Percentiles rank a stretch among this genome's conserved stretches.
phyloP scores from a whole-genome alignment of 73 alveolate species.

The Paramecium sexaurelia region DNA sequence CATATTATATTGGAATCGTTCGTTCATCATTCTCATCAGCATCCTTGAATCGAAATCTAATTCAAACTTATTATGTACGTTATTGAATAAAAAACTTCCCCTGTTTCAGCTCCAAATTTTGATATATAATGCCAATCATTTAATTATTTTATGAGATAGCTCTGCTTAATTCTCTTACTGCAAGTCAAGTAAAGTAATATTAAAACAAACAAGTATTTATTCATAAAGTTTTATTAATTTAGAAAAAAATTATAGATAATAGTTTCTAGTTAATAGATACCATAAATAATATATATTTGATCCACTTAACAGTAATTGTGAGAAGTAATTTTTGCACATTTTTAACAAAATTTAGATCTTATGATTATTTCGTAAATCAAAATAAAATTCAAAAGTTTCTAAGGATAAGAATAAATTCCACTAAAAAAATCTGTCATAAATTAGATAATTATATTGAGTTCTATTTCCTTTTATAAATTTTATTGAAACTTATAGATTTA shows the following conservation, averaged over 20 bases:
- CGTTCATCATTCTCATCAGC: neutral
- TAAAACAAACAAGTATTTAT: neutral
- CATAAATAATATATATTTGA: too few relatives aligned
- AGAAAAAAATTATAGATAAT: neutral
- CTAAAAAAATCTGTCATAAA: too few relatives aligned
- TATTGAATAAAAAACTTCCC: neutral
- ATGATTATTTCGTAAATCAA: too few relatives aligned
- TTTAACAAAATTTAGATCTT: too few relatives aligned
- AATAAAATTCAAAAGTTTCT: too few relatives aligned
- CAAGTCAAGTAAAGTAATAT: neutral
- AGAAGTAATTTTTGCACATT: too few relatives aligned
- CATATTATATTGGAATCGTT: neutral
- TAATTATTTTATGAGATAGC: neutral
- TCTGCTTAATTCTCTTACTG: neutral
- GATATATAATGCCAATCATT: constrained; percentile 64
- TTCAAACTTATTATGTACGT: neutral
- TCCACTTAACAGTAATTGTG: too few relatives aligned
- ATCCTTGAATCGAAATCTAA: neutral
- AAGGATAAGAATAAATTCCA: too few relatives aligned
- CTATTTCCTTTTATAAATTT: too few relatives aligned
- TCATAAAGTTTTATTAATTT: neutral
- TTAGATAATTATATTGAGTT: too few relatives aligned
- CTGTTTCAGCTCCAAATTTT: constrained; percentile 60
- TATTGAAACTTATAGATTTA: too few relatives aligned
- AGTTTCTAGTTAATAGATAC: too few relatives aligned